phyloP scores from a whole-genome alignment of 1,139 yeast genomes.

The Sugiyamaella grinbergsii region DNA sequence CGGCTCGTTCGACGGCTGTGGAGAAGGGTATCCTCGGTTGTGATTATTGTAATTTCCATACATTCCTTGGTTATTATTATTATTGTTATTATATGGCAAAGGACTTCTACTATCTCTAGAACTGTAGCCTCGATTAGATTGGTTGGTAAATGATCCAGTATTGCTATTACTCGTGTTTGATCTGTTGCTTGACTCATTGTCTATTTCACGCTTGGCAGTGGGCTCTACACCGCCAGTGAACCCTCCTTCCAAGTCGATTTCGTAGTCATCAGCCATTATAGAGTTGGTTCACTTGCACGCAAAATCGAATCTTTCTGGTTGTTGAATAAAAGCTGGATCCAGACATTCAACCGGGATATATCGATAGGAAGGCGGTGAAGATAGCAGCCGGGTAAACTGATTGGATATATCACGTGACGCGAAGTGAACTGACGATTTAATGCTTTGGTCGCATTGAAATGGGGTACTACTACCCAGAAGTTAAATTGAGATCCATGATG shows the following conservation, averaged over 20 bases:
- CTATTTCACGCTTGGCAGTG: neutral
- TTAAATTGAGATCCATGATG: too few species aligned
- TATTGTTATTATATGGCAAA: constrained; percentile 2
- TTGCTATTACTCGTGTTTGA: neutral
- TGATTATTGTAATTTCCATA: neutral
- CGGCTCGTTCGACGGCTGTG: constrained; percentile 9
- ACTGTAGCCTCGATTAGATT: neutral
- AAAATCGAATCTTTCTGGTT: too few species aligned
- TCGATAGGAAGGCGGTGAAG: too few species aligned
- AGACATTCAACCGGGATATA: too few species aligned
- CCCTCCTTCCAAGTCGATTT: constrained; percentile 16
- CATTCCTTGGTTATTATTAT: neutral
- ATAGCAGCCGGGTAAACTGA: too few species aligned
- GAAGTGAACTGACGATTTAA: too few species aligned
- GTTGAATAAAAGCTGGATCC: too few species aligned
- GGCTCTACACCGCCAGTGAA: constrained; percentile 17
- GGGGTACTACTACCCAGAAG: too few species aligned
- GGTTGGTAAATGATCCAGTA: constrained; percentile 1
- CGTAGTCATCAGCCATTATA: constrained; percentile 17
- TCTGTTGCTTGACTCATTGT: too few species aligned
- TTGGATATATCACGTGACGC: too few species aligned
- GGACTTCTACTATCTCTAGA: constrained; percentile 3
- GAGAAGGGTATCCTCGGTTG: constrained; percentile 4
- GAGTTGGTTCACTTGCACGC: too few species aligned
- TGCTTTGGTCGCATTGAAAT: too few species aligned